Evolutionary conservation across 202 grass and related monocot species (phyloP).

Genomic region (Alloteropsis angusta): DNA sequence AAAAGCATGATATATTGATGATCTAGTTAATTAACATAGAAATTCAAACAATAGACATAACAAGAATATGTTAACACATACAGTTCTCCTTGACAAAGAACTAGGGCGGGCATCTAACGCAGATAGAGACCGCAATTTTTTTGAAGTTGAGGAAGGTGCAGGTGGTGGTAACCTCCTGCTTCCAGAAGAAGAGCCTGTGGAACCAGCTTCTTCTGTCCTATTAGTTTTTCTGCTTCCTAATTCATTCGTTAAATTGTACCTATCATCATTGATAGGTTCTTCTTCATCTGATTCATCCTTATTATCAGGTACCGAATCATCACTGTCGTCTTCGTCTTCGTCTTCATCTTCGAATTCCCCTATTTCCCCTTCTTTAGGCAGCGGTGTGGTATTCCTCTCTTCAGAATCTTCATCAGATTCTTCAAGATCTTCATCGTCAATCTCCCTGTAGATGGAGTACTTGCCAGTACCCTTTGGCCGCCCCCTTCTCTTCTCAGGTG

Average conservation of each 20-base stretch:
- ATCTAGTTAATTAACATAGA: constrained; percentile 17
- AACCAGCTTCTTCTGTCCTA: constrained; percentile 66
- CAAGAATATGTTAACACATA: constrained; percentile 29
- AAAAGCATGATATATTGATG: not conserved
- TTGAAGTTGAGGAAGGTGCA: constrained; percentile 62
- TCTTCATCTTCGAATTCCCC: constrained; percentile 75
- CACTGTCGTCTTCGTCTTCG: constrained; percentile 31
- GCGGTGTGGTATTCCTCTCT: constrained; percentile 42
- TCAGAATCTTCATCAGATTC: constrained; percentile 71
- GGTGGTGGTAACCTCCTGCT: constrained; percentile 66
- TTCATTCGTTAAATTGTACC: constrained; percentile 37
- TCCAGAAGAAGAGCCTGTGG: constrained; percentile 88
- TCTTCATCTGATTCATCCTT: constrained; percentile 70
- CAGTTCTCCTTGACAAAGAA: constrained; percentile 57
- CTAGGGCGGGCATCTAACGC: constrained; percentile 70
- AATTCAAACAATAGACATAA: constrained; percentile 8
- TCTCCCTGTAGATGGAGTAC: constrained; percentile 74
- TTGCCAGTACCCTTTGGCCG: constrained; percentile 47
- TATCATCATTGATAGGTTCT: constrained; percentile 31
- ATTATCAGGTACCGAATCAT: constrained; percentile 51
- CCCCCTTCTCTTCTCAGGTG: constrained; percentile 67
- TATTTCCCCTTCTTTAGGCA: constrained; percentile 62
- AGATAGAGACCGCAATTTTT: constrained; percentile 86
- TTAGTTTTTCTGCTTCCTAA: constrained; percentile 24
- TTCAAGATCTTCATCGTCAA: constrained; percentile 77